Percentiles rank a stretch among this genome's conserved stretches.
phyloP scores from a whole-genome alignment of 1,284 basidiomycete species.

The Cutaneotrichosporon sp. region DNA sequence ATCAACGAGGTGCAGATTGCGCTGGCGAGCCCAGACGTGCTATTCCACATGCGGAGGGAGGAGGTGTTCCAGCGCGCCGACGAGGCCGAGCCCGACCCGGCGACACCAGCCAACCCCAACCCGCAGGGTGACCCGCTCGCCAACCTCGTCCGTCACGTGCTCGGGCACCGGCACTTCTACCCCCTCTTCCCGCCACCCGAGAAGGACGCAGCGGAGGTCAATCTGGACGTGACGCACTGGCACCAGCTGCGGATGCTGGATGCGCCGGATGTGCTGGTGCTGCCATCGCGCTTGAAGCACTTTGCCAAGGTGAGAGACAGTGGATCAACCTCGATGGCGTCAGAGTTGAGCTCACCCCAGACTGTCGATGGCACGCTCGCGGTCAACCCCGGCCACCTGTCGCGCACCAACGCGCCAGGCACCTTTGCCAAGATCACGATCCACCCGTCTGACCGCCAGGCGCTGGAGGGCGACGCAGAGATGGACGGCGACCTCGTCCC shows the following conservation, averaged over 20 bases:
- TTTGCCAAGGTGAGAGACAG: conserved; percentile 82
- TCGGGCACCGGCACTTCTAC: conserved; percentile 92
- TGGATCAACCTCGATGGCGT: too few relatives aligned
- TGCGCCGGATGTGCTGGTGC: conserved; percentile 77
- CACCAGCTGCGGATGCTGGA: conserved; percentile 52
- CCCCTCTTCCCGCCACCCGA: conserved; percentile 86
- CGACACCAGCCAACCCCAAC: conserved; percentile 42
- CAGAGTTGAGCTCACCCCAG: conserved; percentile 34
- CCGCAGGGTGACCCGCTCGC: conserved; percentile 71
- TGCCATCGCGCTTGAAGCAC: conserved; percentile 81
- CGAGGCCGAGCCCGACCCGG: conserved; percentile 62
- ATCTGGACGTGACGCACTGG: conserved; percentile 78
- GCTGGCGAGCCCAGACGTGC: conserved; percentile 75
- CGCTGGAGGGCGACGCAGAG: conserved; percentile 30
- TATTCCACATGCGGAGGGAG: conserved; percentile 86
- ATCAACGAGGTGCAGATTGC: conserved; percentile 83
- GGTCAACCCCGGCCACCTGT: conserved; percentile 51
- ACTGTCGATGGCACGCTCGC: conserved; percentile 54
- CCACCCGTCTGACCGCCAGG: conserved; percentile 39
- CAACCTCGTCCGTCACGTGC: conserved; percentile 72
- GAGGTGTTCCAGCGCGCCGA: conserved; percentile 73
- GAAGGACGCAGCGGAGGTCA: conserved; percentile 74
- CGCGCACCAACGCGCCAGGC: conserved; percentile 45
- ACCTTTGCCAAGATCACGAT: conserved; percentile 53
- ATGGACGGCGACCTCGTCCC: conserved; percentile 33